Base-by-base conservation (phyloP, 2,329 filamentous ascomycete species). In the Colletotrichum scovillei region DNA sequence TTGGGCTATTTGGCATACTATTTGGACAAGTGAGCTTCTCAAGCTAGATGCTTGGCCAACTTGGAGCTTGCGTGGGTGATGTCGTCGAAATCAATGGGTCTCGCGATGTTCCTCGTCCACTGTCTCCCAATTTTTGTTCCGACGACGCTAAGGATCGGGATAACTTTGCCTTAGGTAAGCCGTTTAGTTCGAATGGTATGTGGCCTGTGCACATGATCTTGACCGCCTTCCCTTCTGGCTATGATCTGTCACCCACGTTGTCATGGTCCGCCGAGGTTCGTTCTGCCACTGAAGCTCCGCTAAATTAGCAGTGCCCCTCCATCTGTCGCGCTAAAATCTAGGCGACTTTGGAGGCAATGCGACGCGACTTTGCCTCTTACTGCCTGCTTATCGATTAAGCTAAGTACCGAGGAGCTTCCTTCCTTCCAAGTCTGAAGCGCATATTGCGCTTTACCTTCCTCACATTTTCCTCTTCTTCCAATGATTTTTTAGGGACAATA, bases 341-440 rank as follows among this genome's bases (percentile, higher is more conserved):
- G 52, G 65, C 69, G 42, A 42, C 64, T 22, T 30, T 35, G 16
- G 60, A 58, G 49, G 32, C 11, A 28, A 68, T 60, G 65, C 35
- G 65, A 63, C 58, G 38, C 52, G 58, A 68, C 64, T 52, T 52
- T 72, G 65, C 70, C 59, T 73, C 55, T 26, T 22, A 42, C 59
- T 60, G 59, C 59, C 55, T 71, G 65, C 28, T 73, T 73, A 73
- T 73, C 71, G 71, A 73, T 73, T 69, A 73, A 69, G 66, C 59
- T 69, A 42, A 19, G 38, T 42, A 64, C 52, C 35, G 30, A 38
- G 53, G 42, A 73, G 46, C 55, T 73, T 69, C 42, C 65, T 62
- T 59, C 38, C 53, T 32, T 59, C 56, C 19, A 24, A 26, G 38
- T 19, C 38, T 14, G 16, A 42, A 19, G 2, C 38, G 38, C 38